Evolutionary conservation across 306 rosid species (phyloP), one percentile per base, ranked within the genome.

Genomic region (Lathyrus tuberosus): DNA sequence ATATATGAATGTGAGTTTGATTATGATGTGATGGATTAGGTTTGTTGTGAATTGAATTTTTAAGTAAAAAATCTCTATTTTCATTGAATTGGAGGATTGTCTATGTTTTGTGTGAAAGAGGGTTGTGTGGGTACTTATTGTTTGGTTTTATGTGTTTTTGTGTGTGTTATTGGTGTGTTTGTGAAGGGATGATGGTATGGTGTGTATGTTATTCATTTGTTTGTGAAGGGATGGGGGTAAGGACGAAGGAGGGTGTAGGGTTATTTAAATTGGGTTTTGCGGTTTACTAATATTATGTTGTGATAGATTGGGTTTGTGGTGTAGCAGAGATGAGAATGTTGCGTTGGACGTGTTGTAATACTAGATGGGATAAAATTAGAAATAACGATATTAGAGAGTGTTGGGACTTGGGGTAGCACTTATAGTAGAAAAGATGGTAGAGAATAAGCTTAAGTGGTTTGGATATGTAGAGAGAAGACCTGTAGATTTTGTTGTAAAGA

Each of bases 61-160:
- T 35, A 37, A 37, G 48, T 49, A 49, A 6, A 12, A 48, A 33
- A 41, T 15, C 48, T 41, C 12, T 10, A 33, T 48, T 16, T 57
- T 12, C 38, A 46, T 57, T 35, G 4, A 2, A 6, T 4, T 49
- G 30, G 14, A 60, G 51, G 51, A 11, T 11, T 35, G 41, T 65
- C 10, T 8, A 2, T 8, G 13, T 13, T 41, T 13, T 41, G 54
- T 24, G 60, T 49, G 33, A 26, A 59, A 49, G 47, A 24, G 63
- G 42, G 40, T 35, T 35, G 40, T 77, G 73, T 52, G 42, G 67
- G 18, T 57, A 26, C 63, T 31, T 63, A 77, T 13, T 6, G 47
- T 18, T 62, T 40, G 51, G 68, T 20, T 62, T 10, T 62, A 31
- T 52, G 56, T 59, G 24, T 18, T 1, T 20, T 20, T 20, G 22